Evolutionary conservation across 176 grass and related monocot genomes (phyloP).

Genomic region (Carex parvula): DNA sequence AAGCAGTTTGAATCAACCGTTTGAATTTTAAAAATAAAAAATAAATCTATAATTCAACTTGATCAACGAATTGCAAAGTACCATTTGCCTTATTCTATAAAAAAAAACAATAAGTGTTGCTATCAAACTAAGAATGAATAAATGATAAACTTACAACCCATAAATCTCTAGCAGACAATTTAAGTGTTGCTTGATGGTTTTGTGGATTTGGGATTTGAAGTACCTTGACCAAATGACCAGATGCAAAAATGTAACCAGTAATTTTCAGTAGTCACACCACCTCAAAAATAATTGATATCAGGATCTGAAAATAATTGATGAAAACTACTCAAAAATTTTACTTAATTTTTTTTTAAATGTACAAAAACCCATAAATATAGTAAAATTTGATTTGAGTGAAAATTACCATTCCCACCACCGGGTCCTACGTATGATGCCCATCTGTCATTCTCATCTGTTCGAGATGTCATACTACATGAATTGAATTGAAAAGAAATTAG

Average conservation of each 20-base stretch:
- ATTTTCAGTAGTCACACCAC: constrained; percentile 71
- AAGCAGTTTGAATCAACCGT: too few relatives aligned
- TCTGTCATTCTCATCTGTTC: constrained; percentile 79
- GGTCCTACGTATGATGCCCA: constrained; percentile 84
- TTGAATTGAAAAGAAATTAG: not conserved
- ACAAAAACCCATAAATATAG: not conserved
- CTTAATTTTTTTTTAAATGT: not conserved
- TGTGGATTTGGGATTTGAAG: too few relatives aligned
- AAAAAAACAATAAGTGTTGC: too few relatives aligned
- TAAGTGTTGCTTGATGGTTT: constrained; percentile 3
- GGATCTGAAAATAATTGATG: constrained; percentile 47
- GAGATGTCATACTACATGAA: constrained; percentile 65
- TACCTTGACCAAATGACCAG: too few relatives aligned
- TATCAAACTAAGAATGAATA: too few relatives aligned
- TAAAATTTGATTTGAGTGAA: not conserved
- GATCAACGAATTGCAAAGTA: too few relatives aligned
- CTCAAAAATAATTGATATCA: constrained; percentile 92
- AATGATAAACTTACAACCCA: too few relatives aligned
- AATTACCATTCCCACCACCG: constrained; percentile 82
- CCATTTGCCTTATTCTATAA: too few relatives aligned
- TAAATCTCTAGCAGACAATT: too few relatives aligned
- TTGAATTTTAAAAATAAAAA: too few relatives aligned
- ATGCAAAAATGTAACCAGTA: constrained; percentile 91
- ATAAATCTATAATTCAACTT: too few relatives aligned
- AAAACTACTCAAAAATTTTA: not conserved